phyloP scores from a whole-genome alignment of 2,329 filamentous ascomycete genomes.

The Phymatotrichopsis omnivora region DNA sequence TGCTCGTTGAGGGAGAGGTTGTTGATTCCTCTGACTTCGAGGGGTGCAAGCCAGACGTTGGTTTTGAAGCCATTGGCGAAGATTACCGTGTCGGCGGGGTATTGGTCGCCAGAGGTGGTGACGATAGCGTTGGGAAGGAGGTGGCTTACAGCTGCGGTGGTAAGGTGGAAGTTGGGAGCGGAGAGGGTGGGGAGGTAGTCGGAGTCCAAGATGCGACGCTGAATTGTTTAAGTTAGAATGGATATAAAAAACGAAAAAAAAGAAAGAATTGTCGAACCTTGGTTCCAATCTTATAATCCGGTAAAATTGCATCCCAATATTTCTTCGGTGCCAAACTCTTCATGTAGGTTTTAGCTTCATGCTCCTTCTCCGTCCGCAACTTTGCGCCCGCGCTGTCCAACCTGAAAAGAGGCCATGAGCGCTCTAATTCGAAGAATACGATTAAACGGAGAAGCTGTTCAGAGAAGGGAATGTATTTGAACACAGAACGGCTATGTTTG shows the following conservation, averaged over 20 bases:
- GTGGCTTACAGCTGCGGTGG: slow-evolving; percentile 42
- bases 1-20: slow-evolving; percentile 45
- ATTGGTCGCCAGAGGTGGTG: slow-evolving; percentile 36
- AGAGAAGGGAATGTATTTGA: slow-evolving; percentile 44
- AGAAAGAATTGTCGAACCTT: slow-evolving; percentile 36
- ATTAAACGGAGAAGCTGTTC: slow-evolving; percentile 40
- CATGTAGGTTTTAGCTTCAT: slow-evolving; percentile 41
- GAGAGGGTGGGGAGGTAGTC: slow-evolving; percentile 47
- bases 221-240: background rate
- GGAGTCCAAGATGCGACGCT: slow-evolving; percentile 49
- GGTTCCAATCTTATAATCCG: slow-evolving; percentile 53
- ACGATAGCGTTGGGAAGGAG: slow-evolving; percentile 39
- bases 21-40: slow-evolving; percentile 44
- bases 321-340: slow-evolving; percentile 44
- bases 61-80: slow-evolving; percentile 53
- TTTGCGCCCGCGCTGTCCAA: slow-evolving; percentile 35
- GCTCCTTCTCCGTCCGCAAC: slow-evolving; percentile 37
- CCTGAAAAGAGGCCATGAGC: slow-evolving; percentile 42
- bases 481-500: slow-evolving; percentile 40
- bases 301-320: slow-evolving; percentile 52
- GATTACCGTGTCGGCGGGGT: slow-evolving; percentile 50
- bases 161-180: slow-evolving; percentile 45
- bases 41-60: slow-evolving; percentile 44
- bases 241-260: background rate
- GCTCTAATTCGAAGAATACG: slow-evolving; percentile 38